These are phyloP conservation scores for Phyllosticta citribraziliensis DNA, from an alignment of 2,329 filamentous ascomycete genomes.

Conservation along the genomic window DNA sequence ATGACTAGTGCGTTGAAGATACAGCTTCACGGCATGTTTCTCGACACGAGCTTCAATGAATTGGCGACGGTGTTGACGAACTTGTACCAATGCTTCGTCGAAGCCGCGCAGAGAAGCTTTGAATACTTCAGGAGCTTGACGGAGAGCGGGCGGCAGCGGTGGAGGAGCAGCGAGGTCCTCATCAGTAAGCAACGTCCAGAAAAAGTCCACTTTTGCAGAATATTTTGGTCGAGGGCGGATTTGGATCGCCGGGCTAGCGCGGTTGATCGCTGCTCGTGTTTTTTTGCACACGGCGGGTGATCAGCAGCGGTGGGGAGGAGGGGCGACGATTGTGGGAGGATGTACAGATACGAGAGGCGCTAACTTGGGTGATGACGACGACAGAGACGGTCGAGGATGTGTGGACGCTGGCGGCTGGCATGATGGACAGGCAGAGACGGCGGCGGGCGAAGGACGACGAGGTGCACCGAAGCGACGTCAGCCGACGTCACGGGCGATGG, in stretches of 20 bases:
- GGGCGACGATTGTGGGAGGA: neutral
- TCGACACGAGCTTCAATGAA: constrained; percentile 71
- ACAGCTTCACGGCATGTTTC: constrained; percentile 75
- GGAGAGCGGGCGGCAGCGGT: constrained; percentile 28
- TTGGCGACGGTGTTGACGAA: constrained; percentile 60
- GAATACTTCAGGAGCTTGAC: constrained; percentile 53
- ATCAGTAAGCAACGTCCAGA: constrained; percentile 37
- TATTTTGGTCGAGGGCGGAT: constrained; percentile 3
- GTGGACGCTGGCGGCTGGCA: constrained; percentile 2
- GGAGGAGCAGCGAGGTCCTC: constrained; percentile 51
- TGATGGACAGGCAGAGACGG: constrained; percentile 4
- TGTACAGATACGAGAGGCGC: constrained; percentile 1
- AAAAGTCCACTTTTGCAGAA: neutral
- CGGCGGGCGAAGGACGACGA: neutral
- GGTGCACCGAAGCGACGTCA: constrained; percentile 5
- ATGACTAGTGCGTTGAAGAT: constrained; percentile 58
- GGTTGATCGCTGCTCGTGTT: constrained; percentile 6
- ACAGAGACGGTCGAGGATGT: constrained; percentile 8
- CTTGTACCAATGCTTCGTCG: constrained; percentile 62
- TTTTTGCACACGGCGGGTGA: constrained; percentile 7
- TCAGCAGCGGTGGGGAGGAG: constrained; percentile 3
- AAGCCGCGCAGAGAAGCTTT: constrained; percentile 67
- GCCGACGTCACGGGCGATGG: constrained; percentile 9
- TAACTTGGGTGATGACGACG: neutral
- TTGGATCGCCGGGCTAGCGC: constrained; percentile 17